A percentile compares a stretch with the other conserved stretches of the same genome.
Evolutionary conservation across 805 yeast genomes (phyloP).

Genomic region (Yarrowia sp.): DNA sequence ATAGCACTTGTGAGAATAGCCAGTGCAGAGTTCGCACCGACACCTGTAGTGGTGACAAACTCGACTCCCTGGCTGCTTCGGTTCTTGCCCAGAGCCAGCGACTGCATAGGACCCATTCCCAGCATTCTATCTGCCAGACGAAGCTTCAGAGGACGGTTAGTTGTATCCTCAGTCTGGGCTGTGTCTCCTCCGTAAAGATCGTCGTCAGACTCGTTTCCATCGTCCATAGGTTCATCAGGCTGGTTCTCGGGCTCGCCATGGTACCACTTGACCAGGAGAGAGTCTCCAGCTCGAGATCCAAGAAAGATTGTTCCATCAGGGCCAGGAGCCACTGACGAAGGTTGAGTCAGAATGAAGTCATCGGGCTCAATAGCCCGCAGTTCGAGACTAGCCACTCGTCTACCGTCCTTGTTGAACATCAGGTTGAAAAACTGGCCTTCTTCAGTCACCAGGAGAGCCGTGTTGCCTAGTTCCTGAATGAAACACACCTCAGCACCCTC

Average conservation of each 20-base stretch:
- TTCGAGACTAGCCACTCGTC: conserved; percentile 44
- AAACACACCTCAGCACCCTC: conserved; percentile 55
- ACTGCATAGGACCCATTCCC: conserved; percentile 76
- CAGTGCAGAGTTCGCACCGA: conserved; percentile 60
- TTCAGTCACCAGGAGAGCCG: conserved; percentile 54
- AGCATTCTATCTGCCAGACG: conserved; percentile 61
- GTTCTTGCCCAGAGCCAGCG: conserved; percentile 69
- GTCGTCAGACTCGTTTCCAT: conserved; percentile 34
- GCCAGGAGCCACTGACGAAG: conserved; percentile 16
- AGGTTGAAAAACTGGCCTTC: conserved; percentile 56
- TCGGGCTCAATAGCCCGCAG: conserved; percentile 19
- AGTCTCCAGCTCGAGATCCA: conserved; percentile 31
- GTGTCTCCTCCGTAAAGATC: conserved; percentile 17
- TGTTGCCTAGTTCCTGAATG: conserved; percentile 40
- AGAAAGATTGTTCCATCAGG: conserved; percentile 23
- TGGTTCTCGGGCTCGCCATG: conserved; percentile 19
- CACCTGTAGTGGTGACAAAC: conserved; percentile 74
- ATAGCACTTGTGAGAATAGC: conserved; percentile 56
- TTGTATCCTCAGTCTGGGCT: conserved; percentile 6
- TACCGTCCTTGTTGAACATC: conserved; percentile 52
- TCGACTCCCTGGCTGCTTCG: conserved; percentile 73
- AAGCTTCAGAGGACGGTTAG: conserved; percentile 43
- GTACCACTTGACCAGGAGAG: conserved; percentile 28
- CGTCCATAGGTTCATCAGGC: conserved; percentile 8
- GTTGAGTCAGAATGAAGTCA: conserved; percentile 31